Evolutionary conservation across 768 basidiomycete species (phyloP).

Genomic region (Macrolepiota albuminosa): DNA sequence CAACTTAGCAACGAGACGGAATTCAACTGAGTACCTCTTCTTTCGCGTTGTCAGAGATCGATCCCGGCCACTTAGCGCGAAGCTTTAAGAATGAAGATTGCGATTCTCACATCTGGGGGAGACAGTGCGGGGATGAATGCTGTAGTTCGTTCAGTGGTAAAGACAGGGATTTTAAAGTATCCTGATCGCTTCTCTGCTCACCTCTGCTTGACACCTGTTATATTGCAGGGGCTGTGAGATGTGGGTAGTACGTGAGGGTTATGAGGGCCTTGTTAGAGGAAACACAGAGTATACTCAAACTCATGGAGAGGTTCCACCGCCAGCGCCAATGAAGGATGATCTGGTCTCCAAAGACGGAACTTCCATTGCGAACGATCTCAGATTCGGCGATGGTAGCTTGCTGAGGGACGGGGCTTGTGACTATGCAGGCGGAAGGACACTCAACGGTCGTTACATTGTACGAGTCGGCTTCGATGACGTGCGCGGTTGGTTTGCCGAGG

Average conservation of each 20-base stretch:
- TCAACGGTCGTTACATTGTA: slow-evolving; percentile 91
- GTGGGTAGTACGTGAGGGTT: slow-evolving; percentile 96
- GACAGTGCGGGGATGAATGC: slow-evolving; percentile 99
- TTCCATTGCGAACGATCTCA: slow-evolving; percentile 61
- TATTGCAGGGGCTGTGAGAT: slow-evolving; percentile 83
- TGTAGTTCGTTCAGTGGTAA: slow-evolving; percentile 89
- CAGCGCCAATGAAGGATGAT: slow-evolving; percentile 2
- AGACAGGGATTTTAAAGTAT: slow-evolving; percentile 86
- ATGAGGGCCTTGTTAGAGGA: slow-evolving; percentile 96
- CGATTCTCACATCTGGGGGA: slow-evolving; percentile 92
- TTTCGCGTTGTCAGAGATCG: neutral
- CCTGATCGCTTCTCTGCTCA: neutral
- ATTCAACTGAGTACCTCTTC: neutral
- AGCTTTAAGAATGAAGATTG: slow-evolving; percentile 67
- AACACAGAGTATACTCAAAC: slow-evolving; percentile 43
- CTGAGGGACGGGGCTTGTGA: slow-evolving; percentile 82
- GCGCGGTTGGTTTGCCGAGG: slow-evolving; percentile 89
- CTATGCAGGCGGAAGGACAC: slow-evolving; percentile 56
- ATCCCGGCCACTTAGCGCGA: too few relatives aligned
- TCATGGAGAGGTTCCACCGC: slow-evolving; percentile 11
- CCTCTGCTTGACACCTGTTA: neutral
- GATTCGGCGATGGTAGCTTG: slow-evolving; percentile 77
- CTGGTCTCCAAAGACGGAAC: slow-evolving; percentile 8
- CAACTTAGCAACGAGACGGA: neutral
- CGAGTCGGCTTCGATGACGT: slow-evolving; percentile 99